Percentiles rank a stretch among this genome's conserved stretches.
Conservation (phyloP, 2,329 filamentous ascomycete species). For the Graphium sp. region DNA sequence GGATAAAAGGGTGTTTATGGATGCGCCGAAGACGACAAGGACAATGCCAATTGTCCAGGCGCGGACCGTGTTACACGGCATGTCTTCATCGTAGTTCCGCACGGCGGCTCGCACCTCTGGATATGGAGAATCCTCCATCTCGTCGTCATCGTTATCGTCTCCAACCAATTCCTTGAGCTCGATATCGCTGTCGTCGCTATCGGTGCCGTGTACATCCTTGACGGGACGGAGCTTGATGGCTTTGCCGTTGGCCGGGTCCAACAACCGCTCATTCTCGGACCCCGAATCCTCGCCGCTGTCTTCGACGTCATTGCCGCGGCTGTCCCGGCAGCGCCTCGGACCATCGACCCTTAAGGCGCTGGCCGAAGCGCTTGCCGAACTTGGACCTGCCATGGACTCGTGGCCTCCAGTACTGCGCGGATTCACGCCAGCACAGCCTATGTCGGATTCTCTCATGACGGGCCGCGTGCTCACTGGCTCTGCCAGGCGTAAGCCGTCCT, state of each 20-base stretch:
- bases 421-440: too few relatives aligned
- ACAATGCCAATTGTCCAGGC: constrained; percentile 46
- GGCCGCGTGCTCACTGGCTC: too few relatives aligned
- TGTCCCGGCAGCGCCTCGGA: too few relatives aligned
- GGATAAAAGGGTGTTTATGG: constrained; percentile 46
- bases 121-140: constrained; percentile 43
- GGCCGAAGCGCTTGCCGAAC: too few relatives aligned
- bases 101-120: constrained; percentile 50
- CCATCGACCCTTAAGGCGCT: too few relatives aligned
- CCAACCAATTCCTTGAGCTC: constrained; percentile 4
- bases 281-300: constrained; percentile 26
- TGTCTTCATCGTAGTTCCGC: constrained; percentile 44
- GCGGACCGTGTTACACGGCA: constrained; percentile 49
- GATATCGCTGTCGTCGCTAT: constrained; percentile 9
- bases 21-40: constrained; percentile 38
- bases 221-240: constrained; percentile 7
- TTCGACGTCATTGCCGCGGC: constrained; percentile 12
- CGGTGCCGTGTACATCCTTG: constrained; percentile 4
- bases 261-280: constrained; percentile 37
- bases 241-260: constrained; percentile 30
- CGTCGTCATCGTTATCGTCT: constrained; percentile 13
- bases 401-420: too few relatives aligned
- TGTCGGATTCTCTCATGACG: too few relatives aligned
- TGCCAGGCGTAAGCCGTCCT: too few relatives aligned
- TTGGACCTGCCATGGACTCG: too few relatives aligned